Conservation (phyloP, 345 rosid genomes). For the Arabidopsis suecica region DNA sequence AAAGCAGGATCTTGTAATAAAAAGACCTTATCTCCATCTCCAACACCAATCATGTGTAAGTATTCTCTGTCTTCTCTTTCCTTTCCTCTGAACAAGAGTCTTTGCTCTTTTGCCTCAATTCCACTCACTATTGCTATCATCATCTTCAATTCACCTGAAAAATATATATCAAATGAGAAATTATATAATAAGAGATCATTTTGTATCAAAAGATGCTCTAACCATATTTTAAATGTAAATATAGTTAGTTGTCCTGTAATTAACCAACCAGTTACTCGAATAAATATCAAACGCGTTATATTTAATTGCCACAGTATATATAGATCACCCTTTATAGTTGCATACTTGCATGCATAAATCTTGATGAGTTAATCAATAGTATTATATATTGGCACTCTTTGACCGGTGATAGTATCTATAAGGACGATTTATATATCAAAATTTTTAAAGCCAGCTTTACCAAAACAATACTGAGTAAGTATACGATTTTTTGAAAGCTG, state of each 20-base stretch:
- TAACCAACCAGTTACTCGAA: conserved; percentile 17
- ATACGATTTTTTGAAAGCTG: neutral
- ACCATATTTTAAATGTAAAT: conserved; percentile 1
- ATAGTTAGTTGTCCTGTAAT: conserved; percentile 12
- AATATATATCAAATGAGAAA: neutral
- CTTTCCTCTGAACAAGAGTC: conserved; percentile 86
- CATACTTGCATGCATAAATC: conserved; percentile 2
- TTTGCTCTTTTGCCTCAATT: conserved; percentile 81
- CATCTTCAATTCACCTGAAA: conserved; percentile 80
- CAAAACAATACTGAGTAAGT: neutral
- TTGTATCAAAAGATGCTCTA: conserved; percentile 6
- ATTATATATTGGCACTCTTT: neutral
- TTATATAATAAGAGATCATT: conserved; percentile 1
- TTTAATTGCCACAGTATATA: neutral
- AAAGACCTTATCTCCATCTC: conserved; percentile 81
- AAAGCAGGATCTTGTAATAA: conserved; percentile 86
- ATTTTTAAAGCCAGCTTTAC: neutral
- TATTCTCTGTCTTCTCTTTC: conserved; percentile 82
- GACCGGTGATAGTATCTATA: neutral
- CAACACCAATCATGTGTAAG: conserved; percentile 93
- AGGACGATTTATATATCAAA: neutral
- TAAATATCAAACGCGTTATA: neutral
- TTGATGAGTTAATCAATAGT: neutral
- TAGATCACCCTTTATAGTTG: neutral
- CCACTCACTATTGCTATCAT: conserved; percentile 66